A percentile compares a stretch with the other conserved stretches of the same genome.
Evolutionary conservation across 2,329 filamentous ascomycete genomes (phyloP).

Genomic region (Coniochaeta prunicola): DNA sequence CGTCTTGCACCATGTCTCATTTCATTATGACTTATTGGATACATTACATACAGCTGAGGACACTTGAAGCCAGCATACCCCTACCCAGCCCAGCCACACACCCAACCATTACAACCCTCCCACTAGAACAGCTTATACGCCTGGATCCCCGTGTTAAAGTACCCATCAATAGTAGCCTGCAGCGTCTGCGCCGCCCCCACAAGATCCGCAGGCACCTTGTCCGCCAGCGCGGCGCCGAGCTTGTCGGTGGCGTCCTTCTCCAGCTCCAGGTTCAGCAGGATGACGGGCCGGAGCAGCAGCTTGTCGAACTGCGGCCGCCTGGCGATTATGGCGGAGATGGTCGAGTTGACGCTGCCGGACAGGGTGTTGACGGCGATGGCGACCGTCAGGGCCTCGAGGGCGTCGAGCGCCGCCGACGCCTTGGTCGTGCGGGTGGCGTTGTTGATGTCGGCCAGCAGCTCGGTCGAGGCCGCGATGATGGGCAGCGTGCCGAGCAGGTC

Average conservation of each 20-base stretch:
- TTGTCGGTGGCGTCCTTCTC: slow-evolving; percentile 31
- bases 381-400: slow-evolving; percentile 29
- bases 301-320: slow-evolving; percentile 36
- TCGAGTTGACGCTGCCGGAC: slow-evolving; percentile 26
- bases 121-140: slow-evolving; percentile 15
- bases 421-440: slow-evolving; percentile 28
- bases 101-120: neutral
- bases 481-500: slow-evolving; percentile 28
- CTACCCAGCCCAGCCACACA: neutral
- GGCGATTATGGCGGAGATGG: slow-evolving; percentile 28
- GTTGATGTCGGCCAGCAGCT: slow-evolving; percentile 31
- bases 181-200: slow-evolving; percentile 24
- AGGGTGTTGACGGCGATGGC: slow-evolving; percentile 28
- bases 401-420: slow-evolving; percentile 27
- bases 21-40: no score
- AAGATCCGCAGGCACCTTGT: slow-evolving; percentile 29
- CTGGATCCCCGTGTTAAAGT: slow-evolving; percentile 30
- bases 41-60: no score
- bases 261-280: slow-evolving; percentile 31
- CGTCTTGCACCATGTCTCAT: no score
- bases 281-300: slow-evolving; percentile 31
- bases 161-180: slow-evolving; percentile 27
- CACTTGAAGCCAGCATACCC: neutral
- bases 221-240: slow-evolving; percentile 27
- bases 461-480: slow-evolving; percentile 29